Evolutionary conservation across 495 filamentous ascomycete species (phyloP).

Genomic region (Podospora sp.): DNA sequence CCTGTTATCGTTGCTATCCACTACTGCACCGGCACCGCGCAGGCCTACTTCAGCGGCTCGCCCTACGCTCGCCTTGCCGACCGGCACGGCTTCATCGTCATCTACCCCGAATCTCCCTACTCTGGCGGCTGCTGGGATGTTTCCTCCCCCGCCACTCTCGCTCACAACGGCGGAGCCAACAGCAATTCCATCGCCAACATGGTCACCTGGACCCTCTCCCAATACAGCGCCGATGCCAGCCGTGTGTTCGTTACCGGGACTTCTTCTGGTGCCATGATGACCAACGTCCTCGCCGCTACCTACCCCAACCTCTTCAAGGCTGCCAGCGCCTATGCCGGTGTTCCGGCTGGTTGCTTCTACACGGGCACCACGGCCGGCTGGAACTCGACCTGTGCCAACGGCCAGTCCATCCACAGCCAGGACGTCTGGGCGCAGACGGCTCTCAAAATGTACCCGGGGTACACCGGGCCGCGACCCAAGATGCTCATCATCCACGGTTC

Average conservation of each 20-base stretch:
- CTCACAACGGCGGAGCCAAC: constrained; percentile 61
- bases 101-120: constrained; percentile 56
- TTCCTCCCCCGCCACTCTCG: constrained; percentile 53
- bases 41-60: constrained; percentile 51
- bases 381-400: constrained; percentile 49
- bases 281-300: constrained; percentile 59
- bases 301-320: constrained; percentile 61
- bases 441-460: constrained; percentile 50
- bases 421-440: constrained; percentile 50
- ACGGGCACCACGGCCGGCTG: constrained; percentile 48
- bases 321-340: constrained; percentile 59
- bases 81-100: constrained; percentile 58
- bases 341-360: constrained; percentile 62
- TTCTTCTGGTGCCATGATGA: constrained; percentile 55
- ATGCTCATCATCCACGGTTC: constrained; percentile 61
- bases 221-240: constrained; percentile 52
- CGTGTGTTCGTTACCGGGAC: constrained; percentile 56
- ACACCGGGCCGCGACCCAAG: constrained; percentile 54
- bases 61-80: constrained; percentile 55
- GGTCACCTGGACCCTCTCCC: constrained; percentile 54
- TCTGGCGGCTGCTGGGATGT: constrained; percentile 63
- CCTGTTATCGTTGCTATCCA: constrained; percentile 56
- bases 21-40: constrained; percentile 57
- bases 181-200: constrained; percentile 63
- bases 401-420: constrained; percentile 42